Percentiles rank a stretch among this genome's conserved stretches.
Evolutionary conservation across 768 basidiomycete species (phyloP).

Genomic region (Suillus tomentosus): DNA sequence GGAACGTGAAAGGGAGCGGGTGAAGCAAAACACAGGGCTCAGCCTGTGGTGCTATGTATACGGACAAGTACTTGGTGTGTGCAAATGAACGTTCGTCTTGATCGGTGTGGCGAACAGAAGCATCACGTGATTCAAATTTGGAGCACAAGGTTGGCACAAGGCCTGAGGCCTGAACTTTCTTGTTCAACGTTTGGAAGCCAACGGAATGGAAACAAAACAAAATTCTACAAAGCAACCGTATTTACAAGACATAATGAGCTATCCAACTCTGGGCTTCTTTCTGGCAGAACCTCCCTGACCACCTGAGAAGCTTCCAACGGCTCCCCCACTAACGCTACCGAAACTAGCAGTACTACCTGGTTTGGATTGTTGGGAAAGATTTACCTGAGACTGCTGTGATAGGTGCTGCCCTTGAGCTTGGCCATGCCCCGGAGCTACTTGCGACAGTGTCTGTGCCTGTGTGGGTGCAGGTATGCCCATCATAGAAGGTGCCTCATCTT

Average conservation of each 20-base stretch:
- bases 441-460: constrained; percentile 42
- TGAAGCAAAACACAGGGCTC: constrained; percentile 11
- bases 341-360: constrained; percentile 66
- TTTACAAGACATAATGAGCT: constrained; percentile 1
- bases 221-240: background rate
- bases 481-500: constrained; percentile 91
- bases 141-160: constrained; percentile 6
- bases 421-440: constrained; percentile 45
- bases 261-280: constrained; percentile 64
- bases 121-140: background rate
- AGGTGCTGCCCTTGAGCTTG: constrained; percentile 49
- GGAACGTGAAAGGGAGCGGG: constrained; percentile 10
- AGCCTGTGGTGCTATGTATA: constrained; percentile 3
- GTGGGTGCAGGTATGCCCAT: constrained; percentile 61
- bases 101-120: background rate
- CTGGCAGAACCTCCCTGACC: constrained; percentile 43
- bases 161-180: background rate
- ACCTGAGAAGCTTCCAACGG: constrained; percentile 31
- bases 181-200: background rate
- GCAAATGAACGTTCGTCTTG: constrained; percentile 6
- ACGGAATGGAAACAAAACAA: background rate
- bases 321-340: constrained; percentile 54
- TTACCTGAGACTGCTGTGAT: constrained; percentile 29
- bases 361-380: constrained; percentile 39
- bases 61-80: background rate